Evolutionary conservation across 2,329 filamentous ascomycete genomes (phyloP), one percentile per base, ranked within the genome.

Genomic region (Hypoxylon sp.): DNA sequence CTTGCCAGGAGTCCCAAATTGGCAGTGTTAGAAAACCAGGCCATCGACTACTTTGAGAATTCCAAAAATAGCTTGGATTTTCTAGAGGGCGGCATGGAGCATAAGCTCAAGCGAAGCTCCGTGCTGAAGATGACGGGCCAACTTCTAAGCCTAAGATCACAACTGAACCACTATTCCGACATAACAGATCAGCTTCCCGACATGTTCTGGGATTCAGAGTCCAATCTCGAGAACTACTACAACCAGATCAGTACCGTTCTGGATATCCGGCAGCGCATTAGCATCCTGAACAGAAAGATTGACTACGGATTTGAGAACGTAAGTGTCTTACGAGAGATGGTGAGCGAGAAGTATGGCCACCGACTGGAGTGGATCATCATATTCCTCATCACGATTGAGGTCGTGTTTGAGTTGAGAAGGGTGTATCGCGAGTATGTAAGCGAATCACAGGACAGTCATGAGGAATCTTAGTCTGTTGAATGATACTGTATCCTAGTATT

Each of bases 221-320:
- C 97, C 2, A 90, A 91, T 0, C 79, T 99, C 2, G 94, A 97
- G 70, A 89, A 88, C 20, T 97, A 97, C 74, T 99, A 97, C 71
- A 92, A 96, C 62, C 89, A 94, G 70, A 91, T 97, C 29, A 92
- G 93, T 29, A 84, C 87, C 45, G 91, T 91, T 0, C 80, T 99
- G 25, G 94, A 97, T 71, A 92, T 97, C 16, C 89, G 90, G 23
- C 90, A 94, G 17, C 83, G 94, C 40, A 97, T 97, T 73, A 90
- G 89, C 64, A 86, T 90, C 12, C 74, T 97, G 62, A 99, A 99
- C 70, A 90, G 96, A 74, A 96, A 96, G 75, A 95, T 99, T 83
- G 93, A 96, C 67, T 97, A 99, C 69, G 94, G 93, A 1, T 90
- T 94, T 66, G 93, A 97, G 71, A 97, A 97, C 69, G 91, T 94